Conservation (phyloP, 2,329 filamentous ascomycete genomes). For the Westerdykella sp. region DNA sequence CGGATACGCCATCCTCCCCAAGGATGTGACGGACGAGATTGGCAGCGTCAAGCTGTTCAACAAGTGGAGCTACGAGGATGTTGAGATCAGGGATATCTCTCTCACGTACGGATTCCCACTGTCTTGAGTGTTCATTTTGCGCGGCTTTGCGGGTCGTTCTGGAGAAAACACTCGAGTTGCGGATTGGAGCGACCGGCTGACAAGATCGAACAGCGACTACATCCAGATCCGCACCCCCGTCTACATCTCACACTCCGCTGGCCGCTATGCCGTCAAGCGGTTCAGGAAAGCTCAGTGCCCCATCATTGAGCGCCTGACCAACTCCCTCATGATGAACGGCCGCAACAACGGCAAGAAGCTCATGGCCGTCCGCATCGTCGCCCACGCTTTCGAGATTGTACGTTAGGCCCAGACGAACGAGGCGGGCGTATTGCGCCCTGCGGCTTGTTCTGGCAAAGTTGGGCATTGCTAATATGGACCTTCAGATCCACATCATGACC, state of each 20-base stretch:
- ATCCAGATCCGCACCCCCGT: slow-evolving; percentile 98
- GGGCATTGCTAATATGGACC: slow-evolving; percentile 5
- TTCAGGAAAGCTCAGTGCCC: slow-evolving; percentile 99
- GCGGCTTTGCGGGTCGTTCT: not conserved
- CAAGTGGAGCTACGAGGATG: slow-evolving; percentile 98
- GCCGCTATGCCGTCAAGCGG: slow-evolving; percentile 97
- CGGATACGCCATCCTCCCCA: slow-evolving; percentile 78
- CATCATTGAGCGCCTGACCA: slow-evolving; percentile 99
- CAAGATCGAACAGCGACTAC: slow-evolving; percentile 70
- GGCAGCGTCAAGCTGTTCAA: slow-evolving; percentile 95
- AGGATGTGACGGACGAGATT: slow-evolving; percentile 84
- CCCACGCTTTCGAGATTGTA: slow-evolving; percentile 99
- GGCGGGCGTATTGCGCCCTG: not conserved
- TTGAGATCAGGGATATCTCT: slow-evolving; percentile 99
- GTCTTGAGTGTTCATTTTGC: not conserved
- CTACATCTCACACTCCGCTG: slow-evolving; percentile 98
- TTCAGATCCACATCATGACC: slow-evolving; percentile 99
- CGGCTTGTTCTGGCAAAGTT: not conserved
- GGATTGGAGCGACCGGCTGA: slow-evolving; percentile 21
- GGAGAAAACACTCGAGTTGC: not conserved
- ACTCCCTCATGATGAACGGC: slow-evolving; percentile 99
- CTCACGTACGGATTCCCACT: slow-evolving; percentile 70
- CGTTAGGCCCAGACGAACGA: slow-evolving; percentile 39
- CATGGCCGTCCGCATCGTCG: slow-evolving; percentile 98
- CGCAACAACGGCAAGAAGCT: slow-evolving; percentile 99